These are phyloP conservation scores for Pseudonitzschia delicatissima DNA, from an alignment of 108 stramenopile genomes.

Conservation along the genomic window DNA sequence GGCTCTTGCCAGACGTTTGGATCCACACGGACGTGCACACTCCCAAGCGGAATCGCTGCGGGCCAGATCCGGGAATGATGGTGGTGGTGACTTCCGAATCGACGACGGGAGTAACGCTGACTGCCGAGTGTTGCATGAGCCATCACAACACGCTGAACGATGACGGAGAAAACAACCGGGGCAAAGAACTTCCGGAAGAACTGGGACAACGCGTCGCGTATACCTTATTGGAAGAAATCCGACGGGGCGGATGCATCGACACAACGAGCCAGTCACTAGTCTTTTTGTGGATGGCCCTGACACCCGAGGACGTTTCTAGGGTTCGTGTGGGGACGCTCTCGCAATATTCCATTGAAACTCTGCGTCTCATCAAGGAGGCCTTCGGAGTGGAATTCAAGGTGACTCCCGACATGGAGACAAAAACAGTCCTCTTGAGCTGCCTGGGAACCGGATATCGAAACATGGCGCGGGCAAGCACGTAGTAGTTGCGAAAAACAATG, in stretches of 20 bases:
- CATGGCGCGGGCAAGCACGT: slow-evolving; percentile 82
- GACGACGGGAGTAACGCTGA: slow-evolving; percentile 81
- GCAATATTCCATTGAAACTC: slow-evolving; percentile 71
- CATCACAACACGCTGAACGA: slow-evolving; percentile 10
- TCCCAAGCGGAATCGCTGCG: slow-evolving; percentile 60
- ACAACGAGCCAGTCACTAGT: slow-evolving; percentile 81
- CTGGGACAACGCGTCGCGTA: slow-evolving; percentile 83
- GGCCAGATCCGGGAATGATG: slow-evolving; percentile 82
- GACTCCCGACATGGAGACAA: slow-evolving; percentile 58
- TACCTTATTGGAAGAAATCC: slow-evolving; percentile 89
- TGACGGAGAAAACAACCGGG: slow-evolving; percentile 15
- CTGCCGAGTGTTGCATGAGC: slow-evolving; percentile 78
- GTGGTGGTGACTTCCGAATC: slow-evolving; percentile 85
- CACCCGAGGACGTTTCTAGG: slow-evolving; percentile 94
- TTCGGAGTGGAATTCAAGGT: slow-evolving; percentile 90
- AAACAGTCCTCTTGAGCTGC: slow-evolving; percentile 83
- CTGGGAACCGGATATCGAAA: slow-evolving; percentile 86
- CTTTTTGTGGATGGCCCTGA: slow-evolving; percentile 93
- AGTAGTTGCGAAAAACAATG: no score
- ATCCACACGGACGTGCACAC: slow-evolving; percentile 93
- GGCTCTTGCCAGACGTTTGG: slow-evolving; percentile 92
- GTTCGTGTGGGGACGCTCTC: slow-evolving; percentile 80
- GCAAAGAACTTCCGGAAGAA: slow-evolving; percentile 88
- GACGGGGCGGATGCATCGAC: slow-evolving; percentile 93
- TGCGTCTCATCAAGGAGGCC: slow-evolving; percentile 76